Conservation (phyloP, 345 rosid species). For the Triadica sebifera region DNA sequence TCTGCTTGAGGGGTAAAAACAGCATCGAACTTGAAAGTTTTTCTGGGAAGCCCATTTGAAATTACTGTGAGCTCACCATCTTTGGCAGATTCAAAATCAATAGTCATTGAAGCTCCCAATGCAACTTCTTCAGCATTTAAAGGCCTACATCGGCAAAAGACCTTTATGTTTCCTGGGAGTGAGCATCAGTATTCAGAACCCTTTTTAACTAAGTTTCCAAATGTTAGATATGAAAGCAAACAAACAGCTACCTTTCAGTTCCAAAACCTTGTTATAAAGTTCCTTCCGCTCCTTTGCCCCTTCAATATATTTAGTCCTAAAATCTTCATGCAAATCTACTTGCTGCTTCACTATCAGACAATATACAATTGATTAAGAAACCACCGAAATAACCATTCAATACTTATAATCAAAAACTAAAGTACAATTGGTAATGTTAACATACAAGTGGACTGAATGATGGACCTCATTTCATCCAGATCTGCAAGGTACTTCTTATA, state of each 20-base stretch:
- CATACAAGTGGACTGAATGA: constrained; percentile 61
- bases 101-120: constrained; percentile 54
- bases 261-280: constrained; percentile 87
- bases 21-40: constrained; percentile 82
- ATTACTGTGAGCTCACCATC: constrained; percentile 76
- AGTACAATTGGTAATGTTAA: constrained; percentile 8
- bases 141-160: constrained; percentile 93
- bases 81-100: constrained; percentile 78
- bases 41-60: constrained; percentile 76
- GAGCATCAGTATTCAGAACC: constrained; percentile 15
- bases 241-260: constrained; percentile 69
- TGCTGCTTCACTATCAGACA: constrained; percentile 59
- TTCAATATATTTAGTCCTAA: constrained; percentile 58
- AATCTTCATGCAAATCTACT: constrained; percentile 52
- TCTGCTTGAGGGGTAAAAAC: constrained; percentile 83
- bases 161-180: constrained; percentile 89
- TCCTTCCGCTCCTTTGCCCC: constrained; percentile 74
- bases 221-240: constrained; percentile 9
- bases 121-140: constrained; percentile 65
- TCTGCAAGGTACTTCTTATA: constrained; percentile 55
- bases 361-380: constrained; percentile 8
- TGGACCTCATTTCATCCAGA: constrained; percentile 43
- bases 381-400: not conserved
- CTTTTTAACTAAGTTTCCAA: constrained; percentile 11
- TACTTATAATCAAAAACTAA: not conserved